Conservation (phyloP, 164 flowering plant species). For the Cinnamomum chago region DNA sequence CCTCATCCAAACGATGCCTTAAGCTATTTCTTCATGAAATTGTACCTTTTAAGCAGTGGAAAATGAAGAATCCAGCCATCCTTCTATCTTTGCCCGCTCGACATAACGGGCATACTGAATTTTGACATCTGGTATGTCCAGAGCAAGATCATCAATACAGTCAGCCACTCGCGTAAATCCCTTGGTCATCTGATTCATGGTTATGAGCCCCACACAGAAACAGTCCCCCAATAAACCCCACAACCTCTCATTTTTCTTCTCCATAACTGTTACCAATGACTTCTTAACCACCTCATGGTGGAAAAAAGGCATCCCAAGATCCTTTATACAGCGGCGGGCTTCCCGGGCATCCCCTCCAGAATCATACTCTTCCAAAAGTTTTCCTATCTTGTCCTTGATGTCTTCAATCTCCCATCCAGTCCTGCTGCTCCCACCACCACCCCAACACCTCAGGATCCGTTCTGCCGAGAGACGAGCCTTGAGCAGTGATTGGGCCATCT, state of each 20-base stretch:
- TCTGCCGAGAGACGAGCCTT: constrained; percentile 65
- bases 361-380: constrained; percentile 66
- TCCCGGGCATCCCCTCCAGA: constrained; percentile 64
- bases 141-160: constrained; percentile 59
- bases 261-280: constrained; percentile 51
- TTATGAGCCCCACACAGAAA: constrained; percentile 48
- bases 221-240: constrained; percentile 48
- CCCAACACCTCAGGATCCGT: constrained; percentile 58
- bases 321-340: constrained; percentile 68
- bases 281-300: constrained; percentile 87
- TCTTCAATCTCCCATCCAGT: constrained; percentile 66
- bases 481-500: constrained; percentile 58
- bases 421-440: constrained; percentile 52
- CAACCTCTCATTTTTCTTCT: constrained; percentile 46
- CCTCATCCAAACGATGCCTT: no score
- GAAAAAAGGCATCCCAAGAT: constrained; percentile 75
- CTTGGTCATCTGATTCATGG: constrained; percentile 62
- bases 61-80: constrained; percentile 58
- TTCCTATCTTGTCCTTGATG: constrained; percentile 59
- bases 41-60: constrained; percentile 8
- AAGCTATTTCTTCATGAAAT: no score
- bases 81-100: constrained; percentile 39
- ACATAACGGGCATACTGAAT: constrained; percentile 36
- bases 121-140: constrained; percentile 71
- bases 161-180: constrained; percentile 62